phyloP scores from a whole-genome alignment of 129 eudicot genomes.

The Artemisia argyi region DNA sequence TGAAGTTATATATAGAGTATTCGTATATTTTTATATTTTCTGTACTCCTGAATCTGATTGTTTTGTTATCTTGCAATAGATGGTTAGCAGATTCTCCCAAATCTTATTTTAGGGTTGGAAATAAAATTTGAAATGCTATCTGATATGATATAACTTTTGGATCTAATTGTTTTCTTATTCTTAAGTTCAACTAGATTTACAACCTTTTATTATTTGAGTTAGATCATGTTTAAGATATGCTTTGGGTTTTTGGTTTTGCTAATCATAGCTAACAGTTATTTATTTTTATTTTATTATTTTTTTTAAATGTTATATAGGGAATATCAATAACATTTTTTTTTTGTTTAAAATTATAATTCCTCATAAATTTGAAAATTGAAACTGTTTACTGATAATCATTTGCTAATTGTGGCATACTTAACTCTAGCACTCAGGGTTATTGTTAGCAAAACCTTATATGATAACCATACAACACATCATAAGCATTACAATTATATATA shows the following conservation, averaged over 20 bases:
- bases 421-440: not conserved
- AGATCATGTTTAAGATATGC: not conserved
- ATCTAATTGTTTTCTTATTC: not conserved
- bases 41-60: not conserved
- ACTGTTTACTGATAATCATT: no score
- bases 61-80: conserved; percentile 25
- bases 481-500: no score
- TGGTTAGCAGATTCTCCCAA: conserved; percentile 34
- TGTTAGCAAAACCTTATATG: not conserved
- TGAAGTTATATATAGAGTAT: not conserved
- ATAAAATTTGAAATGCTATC: not conserved
- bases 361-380: no score
- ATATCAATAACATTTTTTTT: no score
- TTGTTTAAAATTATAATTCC: no score
- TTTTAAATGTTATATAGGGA: no score
- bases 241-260: not conserved
- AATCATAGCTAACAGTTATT: no score
- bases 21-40: not conserved
- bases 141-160: conserved; percentile 2
- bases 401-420: no score
- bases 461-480: not conserved
- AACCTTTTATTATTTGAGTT: not conserved
- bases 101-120: not conserved
- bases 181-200: no score
- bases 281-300: no score